These are phyloP conservation scores for Annona squamosa DNA, from an alignment of 164 flowering plant species.

Conservation along the genomic window DNA sequence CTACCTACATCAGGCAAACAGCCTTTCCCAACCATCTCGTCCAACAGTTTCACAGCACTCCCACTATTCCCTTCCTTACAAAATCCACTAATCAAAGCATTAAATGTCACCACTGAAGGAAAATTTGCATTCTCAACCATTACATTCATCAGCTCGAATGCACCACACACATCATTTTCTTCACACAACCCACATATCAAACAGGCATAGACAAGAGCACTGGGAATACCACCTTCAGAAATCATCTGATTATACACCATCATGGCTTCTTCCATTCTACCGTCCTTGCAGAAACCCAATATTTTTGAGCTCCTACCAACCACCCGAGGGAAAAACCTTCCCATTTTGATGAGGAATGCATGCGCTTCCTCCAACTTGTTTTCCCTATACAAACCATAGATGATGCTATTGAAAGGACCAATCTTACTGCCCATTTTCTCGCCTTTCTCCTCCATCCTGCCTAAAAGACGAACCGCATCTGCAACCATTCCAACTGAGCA, in stretches of 20 bases:
- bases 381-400: slow-evolving; percentile 68
- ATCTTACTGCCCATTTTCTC: slow-evolving; percentile 32
- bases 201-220: slow-evolving; percentile 42
- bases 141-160: slow-evolving; percentile 59
- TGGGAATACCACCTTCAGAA: slow-evolving; percentile 48
- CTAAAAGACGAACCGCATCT: slow-evolving; percentile 58
- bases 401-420: slow-evolving; percentile 62
- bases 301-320: slow-evolving; percentile 50
- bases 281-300: slow-evolving; percentile 39
- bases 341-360: slow-evolving; percentile 49
- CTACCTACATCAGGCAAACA: slow-evolving; percentile 45
- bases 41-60: slow-evolving; percentile 48
- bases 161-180: slow-evolving; percentile 35
- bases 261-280: slow-evolving; percentile 43
- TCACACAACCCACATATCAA: slow-evolving; percentile 41
- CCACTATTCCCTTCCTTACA: slow-evolving; percentile 48
- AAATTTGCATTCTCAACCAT: slow-evolving; percentile 46
- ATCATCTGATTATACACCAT: slow-evolving; percentile 48
- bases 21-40: slow-evolving; percentile 54
- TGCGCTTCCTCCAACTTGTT: slow-evolving; percentile 43
- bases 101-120: slow-evolving; percentile 54
- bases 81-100: slow-evolving; percentile 45
- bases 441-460: slow-evolving; percentile 53
- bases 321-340: slow-evolving; percentile 45
- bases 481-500: slow-evolving; percentile 49